phyloP scores from a whole-genome alignment of 2,329 filamentous ascomycete genomes.

The Fonsecaea erecta region DNA sequence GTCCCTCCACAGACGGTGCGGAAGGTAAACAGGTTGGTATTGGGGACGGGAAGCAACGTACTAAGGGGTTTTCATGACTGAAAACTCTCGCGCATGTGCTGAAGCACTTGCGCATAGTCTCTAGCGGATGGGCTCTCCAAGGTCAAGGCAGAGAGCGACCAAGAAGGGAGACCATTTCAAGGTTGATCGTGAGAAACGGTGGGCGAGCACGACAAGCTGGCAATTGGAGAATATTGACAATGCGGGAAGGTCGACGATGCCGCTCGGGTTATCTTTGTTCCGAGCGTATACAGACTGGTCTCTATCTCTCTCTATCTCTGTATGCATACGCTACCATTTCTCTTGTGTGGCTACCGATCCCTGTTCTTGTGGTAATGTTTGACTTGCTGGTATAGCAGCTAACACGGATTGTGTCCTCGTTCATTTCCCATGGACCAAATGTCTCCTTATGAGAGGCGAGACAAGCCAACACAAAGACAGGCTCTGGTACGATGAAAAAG shows the following conservation, averaged over 20 bases:
- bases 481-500: too few species aligned
- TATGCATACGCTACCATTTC: too few species aligned
- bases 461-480: too few species aligned
- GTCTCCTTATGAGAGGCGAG: too few species aligned
- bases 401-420: too few species aligned
- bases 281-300: background rate
- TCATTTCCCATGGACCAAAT: too few species aligned
- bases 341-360: too few species aligned
- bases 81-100: slow-evolving; percentile 35
- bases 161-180: background rate
- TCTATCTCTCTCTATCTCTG: too few species aligned
- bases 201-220: too few species aligned
- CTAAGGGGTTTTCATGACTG: slow-evolving; percentile 84
- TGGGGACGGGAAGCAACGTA: slow-evolving; percentile 46
- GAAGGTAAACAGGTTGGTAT: background rate
- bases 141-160: background rate
- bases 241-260: background rate
- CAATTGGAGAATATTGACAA: background rate
- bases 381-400: too few species aligned
- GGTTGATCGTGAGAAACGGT: background rate
- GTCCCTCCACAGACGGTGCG: background rate
- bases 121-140: background rate
- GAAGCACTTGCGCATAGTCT: slow-evolving; percentile 38
- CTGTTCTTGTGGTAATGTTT: too few species aligned
- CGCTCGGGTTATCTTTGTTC: background rate